phyloP scores from a whole-genome alignment of 768 basidiomycete species.

The Psilocybe cubensis region DNA sequence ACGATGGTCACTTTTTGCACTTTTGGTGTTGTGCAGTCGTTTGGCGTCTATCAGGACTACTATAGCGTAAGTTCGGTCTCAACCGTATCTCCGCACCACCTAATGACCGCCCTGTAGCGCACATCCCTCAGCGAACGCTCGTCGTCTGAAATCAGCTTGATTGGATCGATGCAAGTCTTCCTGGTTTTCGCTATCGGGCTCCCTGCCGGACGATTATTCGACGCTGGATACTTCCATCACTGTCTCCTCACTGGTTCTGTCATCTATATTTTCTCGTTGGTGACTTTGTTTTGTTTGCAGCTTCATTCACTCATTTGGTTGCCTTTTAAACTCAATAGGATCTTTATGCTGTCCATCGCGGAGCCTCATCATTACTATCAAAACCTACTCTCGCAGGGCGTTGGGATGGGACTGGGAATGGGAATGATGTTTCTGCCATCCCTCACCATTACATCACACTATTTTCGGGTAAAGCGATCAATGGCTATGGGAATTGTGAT shows the following conservation, averaged over 20 bases:
- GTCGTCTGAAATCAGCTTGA: conserved; percentile 50
- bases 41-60: conserved; percentile 56
- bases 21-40: conserved; percentile 52
- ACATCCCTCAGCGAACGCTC: conserved; percentile 39
- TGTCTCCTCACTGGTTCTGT: conserved; percentile 39
- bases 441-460: conserved; percentile 55
- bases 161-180: conserved; percentile 55
- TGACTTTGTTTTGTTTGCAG: background rate
- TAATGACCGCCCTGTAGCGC: conserved; percentile 26
- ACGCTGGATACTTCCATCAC: conserved; percentile 53
- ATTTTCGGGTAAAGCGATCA: conserved; percentile 50
- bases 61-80: conserved; percentile 40
- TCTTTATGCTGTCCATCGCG: conserved; percentile 54
- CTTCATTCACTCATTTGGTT: background rate
- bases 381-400: conserved; percentile 56
- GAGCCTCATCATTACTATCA: conserved; percentile 54
- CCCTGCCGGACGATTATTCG: conserved; percentile 48
- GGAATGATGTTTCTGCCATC: conserved; percentile 59
- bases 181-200: conserved; percentile 49
- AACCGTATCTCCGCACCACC: background rate
- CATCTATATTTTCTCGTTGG: conserved; percentile 48
- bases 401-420: conserved; percentile 60
- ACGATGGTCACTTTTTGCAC: conserved; percentile 49
- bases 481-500: conserved; percentile 61
- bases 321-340: conserved; percentile 24